A percentile compares a stretch with the other conserved stretches of the same genome.
These are phyloP conservation scores for Puccinia coronata DNA, from an alignment of 1,284 basidiomycete species.

Conservation along the genomic window DNA sequence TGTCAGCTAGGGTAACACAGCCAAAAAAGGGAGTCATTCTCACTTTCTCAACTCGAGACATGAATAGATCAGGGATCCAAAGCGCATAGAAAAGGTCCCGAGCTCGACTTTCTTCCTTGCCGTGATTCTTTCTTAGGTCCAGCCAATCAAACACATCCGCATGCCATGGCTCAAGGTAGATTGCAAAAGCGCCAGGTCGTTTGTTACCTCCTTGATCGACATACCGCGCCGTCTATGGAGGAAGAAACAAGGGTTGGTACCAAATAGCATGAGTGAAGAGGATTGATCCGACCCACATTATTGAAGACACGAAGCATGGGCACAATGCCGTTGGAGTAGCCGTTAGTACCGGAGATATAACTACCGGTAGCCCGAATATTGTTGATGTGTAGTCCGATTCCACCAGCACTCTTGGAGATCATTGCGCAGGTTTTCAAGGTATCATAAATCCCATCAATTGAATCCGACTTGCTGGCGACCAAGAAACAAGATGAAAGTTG, in stretches of 20 bases:
- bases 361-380: constrained; percentile 92
- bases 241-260: neutral
- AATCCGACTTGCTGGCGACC: constrained; percentile 97
- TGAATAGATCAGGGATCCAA: constrained; percentile 95
- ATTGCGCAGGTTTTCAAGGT: constrained; percentile 97
- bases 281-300: constrained; percentile 61
- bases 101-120: constrained; percentile 96
- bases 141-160: constrained; percentile 97
- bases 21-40: constrained; percentile 58
- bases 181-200: constrained; percentile 96
- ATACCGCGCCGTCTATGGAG: constrained; percentile 77
- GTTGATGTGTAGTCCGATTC: constrained; percentile 95
- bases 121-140: constrained; percentile 97
- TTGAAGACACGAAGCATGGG: constrained; percentile 99
- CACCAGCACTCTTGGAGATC: constrained; percentile 99
- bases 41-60: constrained; percentile 62
- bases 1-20: constrained; percentile 70
- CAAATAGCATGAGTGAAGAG: neutral
- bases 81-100: constrained; percentile 98
- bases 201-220: constrained; percentile 99
- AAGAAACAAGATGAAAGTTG: constrained; percentile 98
- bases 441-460: constrained; percentile 98
- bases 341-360: constrained; percentile 92
- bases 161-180: constrained; percentile 98
- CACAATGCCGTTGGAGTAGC: constrained; percentile 97